phyloP scores from a whole-genome alignment of 2,329 filamentous ascomycete species.

The Xylaria sp. region DNA sequence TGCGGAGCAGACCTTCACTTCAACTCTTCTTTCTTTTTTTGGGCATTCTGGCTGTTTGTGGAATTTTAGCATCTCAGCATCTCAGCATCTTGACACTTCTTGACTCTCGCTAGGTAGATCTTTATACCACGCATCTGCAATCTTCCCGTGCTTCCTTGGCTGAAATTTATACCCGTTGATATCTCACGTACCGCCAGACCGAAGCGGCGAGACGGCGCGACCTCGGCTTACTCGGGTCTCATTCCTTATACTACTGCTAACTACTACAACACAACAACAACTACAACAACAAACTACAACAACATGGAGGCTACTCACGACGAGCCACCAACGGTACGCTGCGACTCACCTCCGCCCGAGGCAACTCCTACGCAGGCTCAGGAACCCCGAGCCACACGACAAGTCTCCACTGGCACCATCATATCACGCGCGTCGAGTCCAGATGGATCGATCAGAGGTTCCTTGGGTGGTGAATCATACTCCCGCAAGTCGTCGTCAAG shows the following conservation, averaged over 20 bases:
- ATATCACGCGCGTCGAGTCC: constrained; percentile 52
- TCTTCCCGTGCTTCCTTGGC: not conserved
- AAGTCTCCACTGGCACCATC: constrained; percentile 58
- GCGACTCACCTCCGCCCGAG: constrained; percentile 61
- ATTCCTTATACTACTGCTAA: not conserved
- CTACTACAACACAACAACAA: not conserved
- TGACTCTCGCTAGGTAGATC: not conserved
- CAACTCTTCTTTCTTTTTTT: constrained; percentile 12
- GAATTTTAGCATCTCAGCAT: not conserved
- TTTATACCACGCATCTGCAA: constrained; percentile 4
- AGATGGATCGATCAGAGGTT: constrained; percentile 47
- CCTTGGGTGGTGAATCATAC: constrained; percentile 51
- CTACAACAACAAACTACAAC: not conserved
- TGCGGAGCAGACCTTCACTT: constrained; percentile 23
- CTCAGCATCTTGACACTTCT: constrained; percentile 7
- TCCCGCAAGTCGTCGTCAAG: constrained; percentile 62
- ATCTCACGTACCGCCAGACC: not conserved
- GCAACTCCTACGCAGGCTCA: constrained; percentile 58
- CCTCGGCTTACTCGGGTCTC: not conserved
- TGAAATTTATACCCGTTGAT: not conserved
- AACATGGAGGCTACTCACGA: constrained; percentile 36
- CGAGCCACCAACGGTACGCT: constrained; percentile 39
- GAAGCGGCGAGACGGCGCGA: constrained; percentile 4
- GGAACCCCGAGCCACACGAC: constrained; percentile 53
- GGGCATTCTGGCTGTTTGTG: not conserved